phyloP scores from a whole-genome alignment of 805 yeast genomes.

The Saccharomycopsis babjevae region DNA sequence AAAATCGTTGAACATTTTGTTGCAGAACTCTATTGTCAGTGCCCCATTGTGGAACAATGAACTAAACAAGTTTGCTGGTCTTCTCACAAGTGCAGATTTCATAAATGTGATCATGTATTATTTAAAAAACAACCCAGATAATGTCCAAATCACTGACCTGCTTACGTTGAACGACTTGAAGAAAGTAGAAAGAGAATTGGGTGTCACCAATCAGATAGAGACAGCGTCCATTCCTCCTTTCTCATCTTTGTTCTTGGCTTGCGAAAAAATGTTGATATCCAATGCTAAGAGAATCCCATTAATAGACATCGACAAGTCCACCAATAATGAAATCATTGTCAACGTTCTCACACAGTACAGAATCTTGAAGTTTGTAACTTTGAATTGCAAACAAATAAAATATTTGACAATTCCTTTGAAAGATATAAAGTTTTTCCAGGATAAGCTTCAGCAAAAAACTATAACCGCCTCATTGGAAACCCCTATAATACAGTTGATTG shows the following conservation, averaged over 20 bases:
- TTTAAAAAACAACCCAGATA: slow-evolving; percentile 71
- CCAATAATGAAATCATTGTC: slow-evolving; percentile 88
- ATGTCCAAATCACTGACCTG: slow-evolving; percentile 78
- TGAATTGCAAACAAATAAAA: slow-evolving; percentile 90
- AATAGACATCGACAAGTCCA: slow-evolving; percentile 87
- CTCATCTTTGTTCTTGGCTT: slow-evolving; percentile 82
- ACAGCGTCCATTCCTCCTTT: slow-evolving; percentile 86
- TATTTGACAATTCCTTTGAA: slow-evolving; percentile 67
- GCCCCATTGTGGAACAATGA: slow-evolving; percentile 96
- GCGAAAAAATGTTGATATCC: slow-evolving; percentile 80
- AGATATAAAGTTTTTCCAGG: slow-evolving; percentile 57
- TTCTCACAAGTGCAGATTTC: slow-evolving; percentile 84
- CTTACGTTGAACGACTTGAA: slow-evolving; percentile 75
- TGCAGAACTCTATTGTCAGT: slow-evolving; percentile 89
- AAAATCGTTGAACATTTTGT: slow-evolving; percentile 76
- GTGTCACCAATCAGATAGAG: slow-evolving; percentile 68
- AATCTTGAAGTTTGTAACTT: slow-evolving; percentile 86
- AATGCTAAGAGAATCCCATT: slow-evolving; percentile 90
- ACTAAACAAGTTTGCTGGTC: slow-evolving; percentile 85
- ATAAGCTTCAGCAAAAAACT: slow-evolving; percentile 34
- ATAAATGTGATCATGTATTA: slow-evolving; percentile 92
- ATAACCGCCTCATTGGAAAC: slow-evolving; percentile 81
- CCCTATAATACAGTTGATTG: slow-evolving; percentile 90
- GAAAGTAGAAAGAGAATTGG: slow-evolving; percentile 79
- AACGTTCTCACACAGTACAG: slow-evolving; percentile 93